Evolutionary conservation across 1,139 yeast genomes (phyloP).

Genomic region (Saccharomyces hybrid): DNA sequence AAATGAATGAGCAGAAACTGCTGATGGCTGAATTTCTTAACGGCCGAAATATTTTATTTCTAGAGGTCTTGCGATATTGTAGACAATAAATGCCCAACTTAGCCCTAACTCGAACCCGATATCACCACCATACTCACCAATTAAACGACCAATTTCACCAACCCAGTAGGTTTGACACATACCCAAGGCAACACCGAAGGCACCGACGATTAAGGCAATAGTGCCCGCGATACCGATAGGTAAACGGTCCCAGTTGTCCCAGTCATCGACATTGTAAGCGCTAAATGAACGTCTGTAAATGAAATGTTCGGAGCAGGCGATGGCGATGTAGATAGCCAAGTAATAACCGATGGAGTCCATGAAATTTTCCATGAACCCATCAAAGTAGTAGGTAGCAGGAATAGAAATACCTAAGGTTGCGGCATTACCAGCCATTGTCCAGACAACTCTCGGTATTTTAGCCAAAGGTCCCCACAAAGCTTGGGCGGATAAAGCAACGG

Average conservation of each 20-base stretch:
- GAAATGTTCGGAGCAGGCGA: conserved; percentile 69
- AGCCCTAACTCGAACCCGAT: conserved; percentile 76
- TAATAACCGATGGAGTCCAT: conserved; percentile 88
- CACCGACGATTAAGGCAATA: conserved; percentile 73
- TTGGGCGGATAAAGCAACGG: conserved; percentile 80
- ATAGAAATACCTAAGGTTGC: conserved; percentile 76
- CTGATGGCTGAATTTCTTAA: conserved; percentile 2
- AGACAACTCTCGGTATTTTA: conserved; percentile 66
- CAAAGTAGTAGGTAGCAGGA: conserved; percentile 74
- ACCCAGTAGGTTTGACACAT: conserved; percentile 78
- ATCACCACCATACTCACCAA: conserved; percentile 72
- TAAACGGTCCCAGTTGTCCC: conserved; percentile 46
- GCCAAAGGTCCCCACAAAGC: conserved; percentile 66
- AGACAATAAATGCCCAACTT: conserved; percentile 60
- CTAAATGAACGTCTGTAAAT: conserved; percentile 49
- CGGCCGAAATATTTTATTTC: conserved; percentile 51
- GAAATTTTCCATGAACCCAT: conserved; percentile 64
- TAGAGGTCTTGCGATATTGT: conserved; percentile 52
- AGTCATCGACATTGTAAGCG: conserved; percentile 56
- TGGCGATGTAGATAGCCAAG: conserved; percentile 73
- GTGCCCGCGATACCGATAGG: conserved; percentile 75
- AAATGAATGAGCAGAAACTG: neutral
- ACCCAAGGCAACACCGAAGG: conserved; percentile 76
- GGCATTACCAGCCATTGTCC: conserved; percentile 72
- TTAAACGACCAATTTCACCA: conserved; percentile 55